These are phyloP conservation scores for Nothophoma quercina DNA, from an alignment of 2,329 filamentous ascomycete species.

Conservation along the genomic window DNA sequence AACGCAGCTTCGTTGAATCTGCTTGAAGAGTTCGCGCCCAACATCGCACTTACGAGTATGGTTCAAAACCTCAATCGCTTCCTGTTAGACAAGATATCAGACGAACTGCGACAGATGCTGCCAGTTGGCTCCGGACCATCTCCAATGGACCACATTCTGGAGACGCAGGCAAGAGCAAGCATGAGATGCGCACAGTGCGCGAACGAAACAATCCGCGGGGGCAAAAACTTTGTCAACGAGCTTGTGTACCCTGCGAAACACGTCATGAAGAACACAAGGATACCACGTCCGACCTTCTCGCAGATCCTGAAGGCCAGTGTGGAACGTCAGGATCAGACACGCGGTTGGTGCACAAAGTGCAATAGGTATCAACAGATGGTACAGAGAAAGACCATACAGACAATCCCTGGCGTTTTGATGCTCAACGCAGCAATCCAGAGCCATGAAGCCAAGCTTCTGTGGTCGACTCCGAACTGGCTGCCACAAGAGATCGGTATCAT, in stretches of 20 bases:
- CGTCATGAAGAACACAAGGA: slow-evolving; percentile 64
- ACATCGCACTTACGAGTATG: slow-evolving; percentile 77
- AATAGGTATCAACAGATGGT: slow-evolving; percentile 88
- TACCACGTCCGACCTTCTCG: slow-evolving; percentile 71
- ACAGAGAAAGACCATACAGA: slow-evolving; percentile 83
- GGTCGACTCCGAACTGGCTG: slow-evolving; percentile 89
- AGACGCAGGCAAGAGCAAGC: slow-evolving; percentile 73
- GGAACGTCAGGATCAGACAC: slow-evolving; percentile 84
- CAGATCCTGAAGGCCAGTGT: slow-evolving; percentile 92
- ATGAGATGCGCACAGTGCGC: slow-evolving; percentile 88
- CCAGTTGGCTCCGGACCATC: slow-evolving; percentile 60
- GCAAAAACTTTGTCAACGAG: slow-evolving; percentile 83
- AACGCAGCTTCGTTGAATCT: slow-evolving; percentile 79
- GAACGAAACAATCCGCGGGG: slow-evolving; percentile 83
- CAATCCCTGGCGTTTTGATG: slow-evolving; percentile 84
- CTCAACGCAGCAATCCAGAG: slow-evolving; percentile 81
- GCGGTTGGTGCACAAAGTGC: slow-evolving; percentile 93
- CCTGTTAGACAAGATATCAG: slow-evolving; percentile 78
- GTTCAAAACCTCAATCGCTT: slow-evolving; percentile 88
- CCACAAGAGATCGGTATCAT: slow-evolving; percentile 94
- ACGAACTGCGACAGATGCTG: slow-evolving; percentile 75
- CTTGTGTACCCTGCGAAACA: slow-evolving; percentile 76
- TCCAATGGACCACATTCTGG: slow-evolving; percentile 76
- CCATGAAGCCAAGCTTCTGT: slow-evolving; percentile 78
- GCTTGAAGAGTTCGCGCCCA: slow-evolving; percentile 81